Evolutionary conservation across 495 filamentous ascomycete species (phyloP), one percentile per base, ranked within the genome.

Genomic region (Penicillium manginii): DNA sequence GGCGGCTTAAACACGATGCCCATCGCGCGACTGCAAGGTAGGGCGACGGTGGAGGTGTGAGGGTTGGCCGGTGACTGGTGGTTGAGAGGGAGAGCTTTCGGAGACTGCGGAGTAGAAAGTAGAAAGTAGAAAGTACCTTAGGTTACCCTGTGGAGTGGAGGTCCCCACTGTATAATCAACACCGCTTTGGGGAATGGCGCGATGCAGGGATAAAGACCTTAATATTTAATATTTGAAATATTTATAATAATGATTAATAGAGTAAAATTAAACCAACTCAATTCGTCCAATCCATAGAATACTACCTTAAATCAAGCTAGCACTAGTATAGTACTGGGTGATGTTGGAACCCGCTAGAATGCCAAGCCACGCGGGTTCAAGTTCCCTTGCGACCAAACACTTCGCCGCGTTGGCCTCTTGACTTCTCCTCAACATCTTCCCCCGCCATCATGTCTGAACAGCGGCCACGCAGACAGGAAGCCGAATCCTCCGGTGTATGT

Each of bases 371-470:
- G 54, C 55, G 55, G 57, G 58, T 60, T 58, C 54, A 66, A 65
- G 63, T 55, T 68, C 21, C 50, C 22, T 62, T 62, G 4, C 57
- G 26, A 45, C 21, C 54, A 32, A 48, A 29, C 22, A 40, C 42
- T 42, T 62, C 55, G 61, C 54, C 57, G 55, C 26, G 50, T 55
- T 71, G 72, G 69, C 66, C 65, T 73, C 62, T 68, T 59, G 54
- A 64, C 48, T 62, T 43, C 52, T 62, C 56, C 61, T 61, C 54
- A 59, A 50, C 47, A 22, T 29, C 53, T 40, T 14, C 19, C 22
- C 51, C 57, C 62, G 59, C 39, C 69, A 77, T 46, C 55, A 80
- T 80, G 78, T 69, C 78, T 57, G 78, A 79, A 66, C 72, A 78
- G 58, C 62, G 68, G 61, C 73, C 72, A 65, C 76, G 70, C 57